Conservation (phyloP, 495 filamentous ascomycete genomes). For the Lentithecium fluviatile region DNA sequence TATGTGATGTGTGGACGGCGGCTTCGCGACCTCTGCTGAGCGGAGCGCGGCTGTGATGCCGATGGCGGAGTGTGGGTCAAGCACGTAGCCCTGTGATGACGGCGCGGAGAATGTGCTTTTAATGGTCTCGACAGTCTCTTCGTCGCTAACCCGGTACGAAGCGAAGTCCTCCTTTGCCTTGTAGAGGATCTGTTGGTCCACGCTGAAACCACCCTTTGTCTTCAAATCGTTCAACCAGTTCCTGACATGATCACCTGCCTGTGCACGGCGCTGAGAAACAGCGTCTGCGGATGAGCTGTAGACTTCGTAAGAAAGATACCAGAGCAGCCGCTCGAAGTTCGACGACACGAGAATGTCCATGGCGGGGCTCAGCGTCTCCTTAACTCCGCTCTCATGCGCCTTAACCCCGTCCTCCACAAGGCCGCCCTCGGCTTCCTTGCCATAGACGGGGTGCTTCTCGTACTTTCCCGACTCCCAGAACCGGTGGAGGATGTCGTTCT, state of each 20-base stretch:
- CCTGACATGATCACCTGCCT: slow-evolving; percentile 61
- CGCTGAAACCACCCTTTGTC: slow-evolving; percentile 72
- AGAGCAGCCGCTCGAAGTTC: slow-evolving; percentile 96
- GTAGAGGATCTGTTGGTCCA: slow-evolving; percentile 64
- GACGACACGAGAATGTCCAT: slow-evolving; percentile 96
- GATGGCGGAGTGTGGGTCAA: slow-evolving; percentile 90
- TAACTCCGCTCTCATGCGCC: slow-evolving; percentile 67
- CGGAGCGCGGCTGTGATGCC: slow-evolving; percentile 71
- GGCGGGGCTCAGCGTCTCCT: slow-evolving; percentile 84
- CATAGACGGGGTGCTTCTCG: slow-evolving; percentile 68
- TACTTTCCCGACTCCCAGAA: slow-evolving; percentile 83
- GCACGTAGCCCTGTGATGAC: slow-evolving; percentile 61
- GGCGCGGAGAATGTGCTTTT: slow-evolving; percentile 55
- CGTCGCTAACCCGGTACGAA: slow-evolving; percentile 78
- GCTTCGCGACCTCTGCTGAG: slow-evolving; percentile 54
- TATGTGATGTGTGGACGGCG: slow-evolving; percentile 60
- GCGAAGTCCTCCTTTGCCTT: slow-evolving; percentile 68
- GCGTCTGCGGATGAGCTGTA: slow-evolving; percentile 38
- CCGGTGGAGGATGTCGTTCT: slow-evolving; percentile 79
- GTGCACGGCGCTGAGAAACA: slow-evolving; percentile 44
- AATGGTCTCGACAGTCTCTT: slow-evolving; percentile 74
- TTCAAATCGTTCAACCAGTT: slow-evolving; percentile 76
- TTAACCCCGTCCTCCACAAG: slow-evolving; percentile 60
- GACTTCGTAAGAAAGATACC: slow-evolving; percentile 77
- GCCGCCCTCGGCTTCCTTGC: slow-evolving; percentile 55